phyloP scores from a whole-genome alignment of 2,329 filamentous ascomycete species.

The Chaetomium strumarium region DNA sequence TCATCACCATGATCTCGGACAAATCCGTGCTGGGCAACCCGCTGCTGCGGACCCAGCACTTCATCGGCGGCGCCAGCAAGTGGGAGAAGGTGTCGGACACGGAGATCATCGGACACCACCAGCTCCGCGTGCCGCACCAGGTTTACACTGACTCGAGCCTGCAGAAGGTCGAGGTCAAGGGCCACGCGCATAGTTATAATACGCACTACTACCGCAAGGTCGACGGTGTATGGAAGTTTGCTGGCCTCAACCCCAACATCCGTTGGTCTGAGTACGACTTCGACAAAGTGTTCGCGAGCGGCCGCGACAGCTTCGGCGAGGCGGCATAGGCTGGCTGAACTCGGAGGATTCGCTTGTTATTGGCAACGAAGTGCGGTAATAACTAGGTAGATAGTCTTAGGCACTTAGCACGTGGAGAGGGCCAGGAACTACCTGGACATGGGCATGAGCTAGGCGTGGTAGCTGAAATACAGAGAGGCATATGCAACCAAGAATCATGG shows the following conservation, averaged over 20 bases:
- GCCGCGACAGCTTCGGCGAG: constrained; percentile 35
- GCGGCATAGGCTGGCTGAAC: background rate
- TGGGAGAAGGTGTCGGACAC: constrained; percentile 53
- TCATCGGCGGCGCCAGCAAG: constrained; percentile 51
- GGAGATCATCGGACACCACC: constrained; percentile 55
- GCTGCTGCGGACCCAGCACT: constrained; percentile 58
- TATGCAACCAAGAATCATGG: too few relatives aligned
- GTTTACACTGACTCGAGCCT: constrained; percentile 49
- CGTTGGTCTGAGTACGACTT: constrained; percentile 54
- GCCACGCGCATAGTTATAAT: constrained; percentile 54
- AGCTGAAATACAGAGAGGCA: too few relatives aligned
- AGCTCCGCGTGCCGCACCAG: constrained; percentile 58
- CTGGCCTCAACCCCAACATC: constrained; percentile 49
- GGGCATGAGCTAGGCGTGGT: too few relatives aligned
- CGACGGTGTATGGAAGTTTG: constrained; percentile 57
- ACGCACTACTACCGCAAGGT: constrained; percentile 53
- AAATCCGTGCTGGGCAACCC: constrained; percentile 54
- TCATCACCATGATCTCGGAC: constrained; percentile 53
- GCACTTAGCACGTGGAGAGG: too few relatives aligned
- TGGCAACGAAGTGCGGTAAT: background rate
- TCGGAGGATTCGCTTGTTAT: background rate
- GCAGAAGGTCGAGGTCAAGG: constrained; percentile 48
- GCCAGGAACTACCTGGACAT: too few relatives aligned
- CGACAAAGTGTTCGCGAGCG: constrained; percentile 46
- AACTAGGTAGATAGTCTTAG: background rate